Percentiles rank a stretch among this genome's conserved stretches.
Evolutionary conservation across 768 basidiomycete species (phyloP).

Genomic region (Rhodotorula taiwanensis): DNA sequence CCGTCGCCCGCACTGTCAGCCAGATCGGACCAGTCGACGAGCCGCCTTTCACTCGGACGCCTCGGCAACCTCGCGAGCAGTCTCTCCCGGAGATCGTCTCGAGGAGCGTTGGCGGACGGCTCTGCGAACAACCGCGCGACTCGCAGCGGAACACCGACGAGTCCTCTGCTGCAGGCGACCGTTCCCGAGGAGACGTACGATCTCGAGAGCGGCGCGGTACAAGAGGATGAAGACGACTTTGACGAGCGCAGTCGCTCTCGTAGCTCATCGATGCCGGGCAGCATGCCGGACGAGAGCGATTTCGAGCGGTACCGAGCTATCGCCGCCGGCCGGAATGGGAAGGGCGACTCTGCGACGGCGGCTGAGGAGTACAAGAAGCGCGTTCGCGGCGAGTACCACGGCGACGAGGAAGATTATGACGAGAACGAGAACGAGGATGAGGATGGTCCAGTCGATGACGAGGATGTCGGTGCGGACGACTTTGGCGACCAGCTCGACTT

Average conservation of each 20-base stretch:
- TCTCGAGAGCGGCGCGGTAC: conserved; percentile 6
- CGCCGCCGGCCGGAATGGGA: neutral
- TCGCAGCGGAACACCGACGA: conserved; percentile 25
- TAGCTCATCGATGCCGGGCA: conserved; percentile 52
- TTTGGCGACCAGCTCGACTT: conserved; percentile 71
- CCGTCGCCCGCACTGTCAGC: conserved; percentile 92
- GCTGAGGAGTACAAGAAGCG: conserved; percentile 31
- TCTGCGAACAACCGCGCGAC: conserved; percentile 1
- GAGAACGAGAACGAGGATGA: conserved; percentile 45
- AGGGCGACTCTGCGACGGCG: conserved; percentile 7
- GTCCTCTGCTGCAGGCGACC: conserved; percentile 24
- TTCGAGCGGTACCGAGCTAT: conserved; percentile 31
- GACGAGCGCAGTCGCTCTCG: conserved; percentile 11
- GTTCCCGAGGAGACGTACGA: conserved; percentile 23
- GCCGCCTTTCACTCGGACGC: conserved; percentile 42
- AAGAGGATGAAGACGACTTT: conserved; percentile 50
- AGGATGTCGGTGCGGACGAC: conserved; percentile 49
- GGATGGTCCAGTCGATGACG: conserved; percentile 49
- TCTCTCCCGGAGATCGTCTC: conserved; percentile 26
- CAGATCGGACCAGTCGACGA: conserved; percentile 64
- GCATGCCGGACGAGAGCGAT: conserved; percentile 62
- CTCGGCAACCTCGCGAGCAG: conserved; percentile 44
- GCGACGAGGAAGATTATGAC: conserved; percentile 33
- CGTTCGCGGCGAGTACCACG: conserved; percentile 16
- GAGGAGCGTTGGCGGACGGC: conserved; percentile 26